phyloP scores from a whole-genome alignment of 164 flowering plant species.

The Euptelea pleiosperma region DNA sequence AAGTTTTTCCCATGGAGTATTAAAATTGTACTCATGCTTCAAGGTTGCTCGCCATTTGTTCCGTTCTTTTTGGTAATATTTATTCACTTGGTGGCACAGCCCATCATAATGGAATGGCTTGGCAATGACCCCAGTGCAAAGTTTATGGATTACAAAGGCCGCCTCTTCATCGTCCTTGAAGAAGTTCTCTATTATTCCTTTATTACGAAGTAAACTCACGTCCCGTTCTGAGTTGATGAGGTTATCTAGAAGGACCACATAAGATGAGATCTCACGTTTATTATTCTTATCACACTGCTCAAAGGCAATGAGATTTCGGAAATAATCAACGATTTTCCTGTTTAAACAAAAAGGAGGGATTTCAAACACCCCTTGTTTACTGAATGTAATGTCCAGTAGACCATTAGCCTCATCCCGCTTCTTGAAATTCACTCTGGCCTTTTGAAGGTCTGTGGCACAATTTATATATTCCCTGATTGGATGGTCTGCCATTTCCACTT shows the following conservation, averaged over 20 bases:
- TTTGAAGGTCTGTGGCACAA: slow-evolving; percentile 9
- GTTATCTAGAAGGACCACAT: too few species aligned
- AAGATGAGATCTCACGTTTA: too few species aligned
- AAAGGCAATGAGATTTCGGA: too few species aligned
- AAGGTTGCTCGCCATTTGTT: slow-evolving; percentile 14
- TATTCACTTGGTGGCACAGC: slow-evolving; percentile 9
- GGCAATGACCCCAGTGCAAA: slow-evolving; percentile 7
- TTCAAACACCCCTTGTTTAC: slow-evolving; percentile 5
- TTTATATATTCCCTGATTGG: not conserved
- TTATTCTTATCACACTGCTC: too few species aligned
- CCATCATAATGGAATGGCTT: not conserved
- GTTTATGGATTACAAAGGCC: slow-evolving; percentile 2
- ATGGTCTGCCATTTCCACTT: not conserved
- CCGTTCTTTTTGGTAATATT: slow-evolving; percentile 4
- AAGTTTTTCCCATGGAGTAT: slow-evolving; percentile 15
- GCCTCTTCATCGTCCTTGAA: slow-evolving; percentile 7
- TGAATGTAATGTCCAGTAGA: too few species aligned
- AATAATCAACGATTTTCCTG: not conserved
- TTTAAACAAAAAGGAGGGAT: slow-evolving; percentile 8
- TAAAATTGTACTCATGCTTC: slow-evolving; percentile 16
- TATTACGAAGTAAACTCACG: slow-evolving; percentile 7
- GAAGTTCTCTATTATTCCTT: not conserved
- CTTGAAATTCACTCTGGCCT: slow-evolving; percentile 14
- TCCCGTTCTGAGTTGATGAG: too few species aligned
- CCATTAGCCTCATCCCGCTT: not conserved